These are phyloP conservation scores for Colletotrichum eleusines DNA, from an alignment of 2,329 filamentous ascomycete genomes.

Conservation along the genomic window DNA sequence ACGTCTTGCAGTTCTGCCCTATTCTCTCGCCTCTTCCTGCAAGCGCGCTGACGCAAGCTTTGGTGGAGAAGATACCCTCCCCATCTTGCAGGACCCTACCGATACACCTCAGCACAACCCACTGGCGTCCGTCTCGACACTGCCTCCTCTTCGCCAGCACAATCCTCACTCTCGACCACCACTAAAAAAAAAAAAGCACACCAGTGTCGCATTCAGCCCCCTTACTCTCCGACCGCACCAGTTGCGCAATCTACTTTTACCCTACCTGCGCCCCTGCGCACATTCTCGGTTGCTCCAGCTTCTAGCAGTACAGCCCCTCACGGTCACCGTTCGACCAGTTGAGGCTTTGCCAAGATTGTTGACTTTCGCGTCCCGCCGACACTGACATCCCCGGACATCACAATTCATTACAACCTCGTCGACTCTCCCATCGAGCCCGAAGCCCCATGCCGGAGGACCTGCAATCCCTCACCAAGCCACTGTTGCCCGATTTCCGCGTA, in stretches of 20 bases:
- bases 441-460: slow-evolving; percentile 9
- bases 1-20: background rate
- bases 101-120: background rate
- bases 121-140: slow-evolving; percentile 26
- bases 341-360: slow-evolving; percentile 39
- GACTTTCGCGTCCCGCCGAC: slow-evolving; percentile 21
- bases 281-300: background rate
- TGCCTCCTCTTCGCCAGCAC: slow-evolving; percentile 25
- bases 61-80: slow-evolving; percentile 37
- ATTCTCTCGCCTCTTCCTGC: slow-evolving; percentile 20
- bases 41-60: slow-evolving; percentile 35
- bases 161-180: background rate
- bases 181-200: background rate
- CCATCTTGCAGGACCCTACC: slow-evolving; percentile 17
- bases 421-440: background rate
- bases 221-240: background rate
- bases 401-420: background rate
- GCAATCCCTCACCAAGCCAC: background rate
- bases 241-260: background rate
- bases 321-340: background rate
- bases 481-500: background rate
- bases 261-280: background rate
- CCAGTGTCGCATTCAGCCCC: background rate
- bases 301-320: background rate
- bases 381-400: background rate